phyloP scores from a whole-genome alignment of 2,329 filamentous ascomycete species.

The Fusarium lyarnte region DNA sequence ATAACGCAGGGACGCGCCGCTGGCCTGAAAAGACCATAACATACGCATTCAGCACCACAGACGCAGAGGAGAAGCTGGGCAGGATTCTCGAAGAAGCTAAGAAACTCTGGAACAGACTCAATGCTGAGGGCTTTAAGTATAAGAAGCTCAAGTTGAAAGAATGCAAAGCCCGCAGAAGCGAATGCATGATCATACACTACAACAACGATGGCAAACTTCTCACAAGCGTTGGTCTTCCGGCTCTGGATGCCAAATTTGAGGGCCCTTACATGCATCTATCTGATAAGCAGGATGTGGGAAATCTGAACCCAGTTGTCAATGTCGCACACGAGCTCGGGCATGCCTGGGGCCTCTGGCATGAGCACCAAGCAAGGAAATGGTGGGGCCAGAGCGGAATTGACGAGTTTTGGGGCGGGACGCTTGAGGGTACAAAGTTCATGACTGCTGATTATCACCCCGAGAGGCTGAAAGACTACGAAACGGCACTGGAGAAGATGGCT shows the following conservation, averaged over 20 bases:
- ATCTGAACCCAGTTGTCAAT: background rate
- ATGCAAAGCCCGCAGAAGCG: background rate
- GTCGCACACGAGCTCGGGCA: background rate
- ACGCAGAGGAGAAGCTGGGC: background rate
- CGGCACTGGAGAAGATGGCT: background rate
- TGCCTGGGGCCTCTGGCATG: background rate
- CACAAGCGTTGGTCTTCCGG: background rate
- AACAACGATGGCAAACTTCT: background rate
- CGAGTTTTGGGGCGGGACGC: background rate
- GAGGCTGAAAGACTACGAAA: background rate
- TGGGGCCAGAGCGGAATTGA: background rate
- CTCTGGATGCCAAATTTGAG: background rate
- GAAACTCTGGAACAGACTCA: background rate
- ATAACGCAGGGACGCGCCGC: background rate
- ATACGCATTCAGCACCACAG: background rate
- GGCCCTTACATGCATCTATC: background rate
- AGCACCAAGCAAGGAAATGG: background rate
- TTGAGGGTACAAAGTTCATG: background rate
- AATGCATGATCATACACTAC: background rate
- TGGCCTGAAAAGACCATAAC: background rate
- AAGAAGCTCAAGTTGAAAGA: background rate
- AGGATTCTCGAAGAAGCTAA: background rate
- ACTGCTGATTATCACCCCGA: background rate
- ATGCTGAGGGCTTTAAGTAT: background rate
- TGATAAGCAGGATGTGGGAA: background rate